Evolutionary conservation across 2,329 filamentous ascomycete species (phyloP), one percentile per base, ranked within the genome.

Genomic region (Ophiostoma tasmaniense): DNA sequence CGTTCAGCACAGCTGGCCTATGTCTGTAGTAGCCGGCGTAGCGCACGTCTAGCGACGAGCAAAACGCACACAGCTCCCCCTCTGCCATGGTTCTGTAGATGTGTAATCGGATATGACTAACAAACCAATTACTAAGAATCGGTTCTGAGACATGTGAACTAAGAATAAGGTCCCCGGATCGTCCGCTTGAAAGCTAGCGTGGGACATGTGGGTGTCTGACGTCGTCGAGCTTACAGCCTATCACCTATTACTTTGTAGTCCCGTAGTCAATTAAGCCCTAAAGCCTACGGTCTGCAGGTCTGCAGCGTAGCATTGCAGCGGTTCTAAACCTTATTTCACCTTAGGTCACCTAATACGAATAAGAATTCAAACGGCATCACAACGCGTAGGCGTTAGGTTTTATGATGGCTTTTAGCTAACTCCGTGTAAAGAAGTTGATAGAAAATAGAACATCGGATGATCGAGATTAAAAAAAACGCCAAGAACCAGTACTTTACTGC

Each of bases 11-110:
- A 66, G 14, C 28, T 10, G n/a, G 65, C 28, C 7, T 35, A 4
- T 42, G 65, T 17, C n/a, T 28, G 25, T 66, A 50, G 39, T 66
- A 66, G 28, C 65, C 65, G 13, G 25, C 65, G 50, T 52, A 66
- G 25, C 42, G 65, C 39, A 66, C 3, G 25, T 66, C 42, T 11
- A 66, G 42, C 22, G 65, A 33, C 28, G 65, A 52, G 13, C 65
- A 66, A 52, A 66, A 66, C 2, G 65, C 22, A 30, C 65, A 66
- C 42, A 66, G 42, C 22, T 52, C 25, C 8, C 8, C 33, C 2
- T 33, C 33, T 33, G 39, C 35, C 37, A 66, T 66, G 7, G 25
- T 45, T 20, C 20, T 25, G 55, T 13, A 39, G 37, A 3, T 59
- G 52, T 59, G 25, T 25, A 42, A 42, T 42, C 39, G 5, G 39